These are phyloP conservation scores for Solanum neorickii DNA, from an alignment of 257 asterid genomes.

Conservation along the genomic window DNA sequence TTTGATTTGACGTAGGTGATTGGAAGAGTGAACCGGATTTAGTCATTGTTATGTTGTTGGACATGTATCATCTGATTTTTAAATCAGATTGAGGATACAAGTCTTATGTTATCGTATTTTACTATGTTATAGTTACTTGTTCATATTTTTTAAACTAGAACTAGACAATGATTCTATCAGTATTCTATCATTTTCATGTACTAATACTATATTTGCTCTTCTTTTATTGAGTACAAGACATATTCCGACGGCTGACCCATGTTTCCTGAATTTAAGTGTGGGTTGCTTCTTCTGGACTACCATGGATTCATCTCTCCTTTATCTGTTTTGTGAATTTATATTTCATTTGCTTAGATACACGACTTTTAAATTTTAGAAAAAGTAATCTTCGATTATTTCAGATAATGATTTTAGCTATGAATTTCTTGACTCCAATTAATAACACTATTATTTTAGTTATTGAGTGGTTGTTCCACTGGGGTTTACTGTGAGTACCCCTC, in stretches of 20 bases:
- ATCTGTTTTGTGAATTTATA: no score
- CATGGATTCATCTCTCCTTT: neutral
- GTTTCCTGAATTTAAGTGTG: neutral
- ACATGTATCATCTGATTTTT: neutral
- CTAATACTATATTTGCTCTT: no score
- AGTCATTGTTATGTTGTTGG: neutral
- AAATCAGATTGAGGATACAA: neutral
- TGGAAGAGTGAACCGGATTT: neutral
- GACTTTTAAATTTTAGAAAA: no score
- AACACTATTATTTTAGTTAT: neutral
- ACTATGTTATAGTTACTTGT: neutral
- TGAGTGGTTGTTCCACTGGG: neutral
- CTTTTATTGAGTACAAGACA: neutral
- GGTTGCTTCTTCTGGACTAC: neutral
- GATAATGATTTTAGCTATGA: neutral
- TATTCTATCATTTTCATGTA: no score
- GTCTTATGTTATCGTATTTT: neutral
- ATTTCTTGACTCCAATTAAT: no score
- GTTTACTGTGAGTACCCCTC: neutral
- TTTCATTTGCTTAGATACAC: no score
- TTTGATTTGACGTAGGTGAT: neutral
- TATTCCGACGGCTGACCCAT: no score
- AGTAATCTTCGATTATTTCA: neutral
- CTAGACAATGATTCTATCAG: neutral
- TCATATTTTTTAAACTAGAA: neutral